Evolutionary conservation across 495 filamentous ascomycete species (phyloP).

Genomic region (Cudoniella acicularis): DNA sequence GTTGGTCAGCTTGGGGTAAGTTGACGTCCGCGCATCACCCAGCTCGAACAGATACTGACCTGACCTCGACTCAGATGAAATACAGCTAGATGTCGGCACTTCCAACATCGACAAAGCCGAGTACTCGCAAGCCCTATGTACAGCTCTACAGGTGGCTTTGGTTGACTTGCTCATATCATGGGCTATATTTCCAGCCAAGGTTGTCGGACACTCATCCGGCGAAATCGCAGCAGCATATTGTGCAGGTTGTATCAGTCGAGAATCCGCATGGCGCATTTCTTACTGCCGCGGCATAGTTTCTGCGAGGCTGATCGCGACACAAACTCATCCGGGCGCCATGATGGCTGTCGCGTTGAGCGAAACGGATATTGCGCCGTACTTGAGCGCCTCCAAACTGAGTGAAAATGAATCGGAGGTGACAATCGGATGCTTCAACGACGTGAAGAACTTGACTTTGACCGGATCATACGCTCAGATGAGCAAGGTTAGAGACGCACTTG

Average conservation of each 20-base stretch:
- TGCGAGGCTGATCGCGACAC: not conserved
- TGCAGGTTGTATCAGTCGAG: slow-evolving; percentile 44
- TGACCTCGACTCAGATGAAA: too few species aligned
- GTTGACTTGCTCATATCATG: slow-evolving; percentile 50
- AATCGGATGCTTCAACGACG: slow-evolving; percentile 52
- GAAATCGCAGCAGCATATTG: slow-evolving; percentile 57
- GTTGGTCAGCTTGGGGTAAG: slow-evolving; percentile 31
- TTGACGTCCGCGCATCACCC: too few species aligned
- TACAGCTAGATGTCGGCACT: slow-evolving; percentile 20
- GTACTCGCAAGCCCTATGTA: slow-evolving; percentile 49
- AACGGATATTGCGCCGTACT: slow-evolving; percentile 36
- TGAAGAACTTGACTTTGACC: slow-evolving; percentile 54
- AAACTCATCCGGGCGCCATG: slow-evolving; percentile 36
- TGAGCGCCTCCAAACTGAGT: slow-evolving; percentile 32
- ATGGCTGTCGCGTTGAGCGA: slow-evolving; percentile 46
- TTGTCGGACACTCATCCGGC: slow-evolving; percentile 62
- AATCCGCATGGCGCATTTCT: slow-evolving; percentile 47
- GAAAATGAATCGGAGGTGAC: slow-evolving; percentile 9
- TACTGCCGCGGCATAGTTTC: slow-evolving; percentile 35
- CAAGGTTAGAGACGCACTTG: slow-evolving; percentile 39
- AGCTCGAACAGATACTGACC: too few species aligned
- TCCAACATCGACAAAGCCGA: slow-evolving; percentile 36
- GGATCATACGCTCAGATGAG: slow-evolving; percentile 44
- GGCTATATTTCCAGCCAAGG: slow-evolving; percentile 46
- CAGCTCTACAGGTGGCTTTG: slow-evolving; percentile 48